Evolutionary conservation across 805 yeast genomes (phyloP), one percentile per base, ranked within the genome.

Genomic region (Spathaspora arborariae): DNA sequence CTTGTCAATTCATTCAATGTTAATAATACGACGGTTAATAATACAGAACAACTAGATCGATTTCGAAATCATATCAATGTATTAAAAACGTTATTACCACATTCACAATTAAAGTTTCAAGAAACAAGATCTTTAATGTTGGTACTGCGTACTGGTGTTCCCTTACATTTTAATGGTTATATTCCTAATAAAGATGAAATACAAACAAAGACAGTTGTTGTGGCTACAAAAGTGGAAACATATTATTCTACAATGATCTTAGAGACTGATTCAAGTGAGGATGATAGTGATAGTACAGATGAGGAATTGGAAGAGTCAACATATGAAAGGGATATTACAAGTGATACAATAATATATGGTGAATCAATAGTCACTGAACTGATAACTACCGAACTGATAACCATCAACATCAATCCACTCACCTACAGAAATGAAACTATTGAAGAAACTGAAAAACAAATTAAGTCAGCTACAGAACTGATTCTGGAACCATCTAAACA

Each of bases 91-190:
- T 30, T 40, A 21, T 5, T 41, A 30, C 42, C 42, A 24, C 22
- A 24, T 41, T 30, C 35, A 3, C 39, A 37, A 11, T 37, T 37
- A n/a, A 27, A 36, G 15, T 21, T 22, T 11, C 33, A 15, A 13
- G 45, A 46, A 19, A 20, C 38, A 6, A 42, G 45, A 42, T 44
- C 44, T 15, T 39, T 46, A 5, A 27, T 46, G 13, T 33, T 33
- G 24, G 41, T 37, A 19, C 45, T 41, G 45, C 8, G 15, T 3
- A 37, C 37, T 22, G 49, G 49, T 7, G 43, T 42, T 7, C 49
- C 49, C 1, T 20, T 27, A 5, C 43, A 41, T 42, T 46, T 24
- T 46, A 8, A 45, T 45, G 33, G 38, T 22, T 40, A 39, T 11
- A n/a, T 22, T 9, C 47, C 47, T 20, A 22, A 15, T 30, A 39